Base-by-base conservation (phyloP, 352 stramenopile species). In the Globisporangium sylvaticum region DNA sequence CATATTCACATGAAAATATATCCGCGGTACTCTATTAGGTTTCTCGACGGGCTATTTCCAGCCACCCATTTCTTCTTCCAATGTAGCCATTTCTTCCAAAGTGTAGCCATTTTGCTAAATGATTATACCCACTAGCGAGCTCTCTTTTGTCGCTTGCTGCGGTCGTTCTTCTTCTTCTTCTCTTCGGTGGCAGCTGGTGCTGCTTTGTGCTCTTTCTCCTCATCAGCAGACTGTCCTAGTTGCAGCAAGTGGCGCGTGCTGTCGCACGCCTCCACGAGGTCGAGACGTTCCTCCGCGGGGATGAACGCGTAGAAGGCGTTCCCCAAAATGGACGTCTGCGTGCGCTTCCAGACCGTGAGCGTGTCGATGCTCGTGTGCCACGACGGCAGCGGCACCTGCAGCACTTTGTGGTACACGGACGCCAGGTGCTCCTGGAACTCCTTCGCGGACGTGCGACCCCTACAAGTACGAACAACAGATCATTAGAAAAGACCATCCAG, bases 291-390 rank as follows among this genome's bases (percentile, higher is more conserved):
- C 8, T 92, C 72, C 14, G 80, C 71, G 2, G 87, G 87, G 22
- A 95, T 92, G 57, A 82, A 93, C 24, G 87, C 87, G 64, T 93
- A 95, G 64, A 93, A 83, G 24, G 65, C 68, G 42, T 80, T 80
- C 65, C 91, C 87, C 57, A 97, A 94, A 63, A 93, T 91, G 64
- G 84, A 97, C 15, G 78, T 93, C 72, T 97, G 80, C 20, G 91
- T 97, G 67, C 93, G 89, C 78, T 98, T 98, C 95, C 95, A 98
- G 58, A 98, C 93, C 32, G 84, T 97, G 32, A 98, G 75, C 10
- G 91, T 91, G 69, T 98, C 92, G 44, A 94, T 87, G 32, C 94
- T 96, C 59, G 97, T 97, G 67, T 98, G 83, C 95, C 95, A 98
- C 48, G 90, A 97, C 54, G 84, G 83, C 52, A 98, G 76, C 66